A percentile compares a stretch with the other conserved stretches of the same genome.
These are phyloP conservation scores for Backusella circina DNA, from an alignment of 192 early-diverging fungal genomes.

Conservation along the genomic window DNA sequence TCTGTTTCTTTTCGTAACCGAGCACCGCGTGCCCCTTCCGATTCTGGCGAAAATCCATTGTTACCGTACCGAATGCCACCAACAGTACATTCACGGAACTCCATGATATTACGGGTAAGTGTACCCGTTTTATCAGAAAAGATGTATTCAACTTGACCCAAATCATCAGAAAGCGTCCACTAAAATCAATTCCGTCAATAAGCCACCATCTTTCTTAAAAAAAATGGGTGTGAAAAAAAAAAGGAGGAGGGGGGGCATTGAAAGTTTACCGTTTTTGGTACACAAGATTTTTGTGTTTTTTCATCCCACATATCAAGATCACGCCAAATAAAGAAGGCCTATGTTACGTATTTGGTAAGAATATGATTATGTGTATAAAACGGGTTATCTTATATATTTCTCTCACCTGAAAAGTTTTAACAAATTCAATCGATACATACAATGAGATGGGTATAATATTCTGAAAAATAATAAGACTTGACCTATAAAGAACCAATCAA, in stretches of 20 bases:
- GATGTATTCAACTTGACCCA: constrained; percentile 95
- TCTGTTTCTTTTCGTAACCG: constrained; percentile 51
- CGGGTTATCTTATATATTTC: not conserved
- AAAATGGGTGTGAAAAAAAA: not conserved
- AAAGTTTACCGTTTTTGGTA: constrained; percentile 59
- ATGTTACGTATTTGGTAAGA: constrained; percentile 21
- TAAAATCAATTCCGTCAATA: not conserved
- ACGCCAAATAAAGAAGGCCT: constrained; percentile 88
- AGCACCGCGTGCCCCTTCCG: constrained; percentile 44
- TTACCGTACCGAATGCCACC: constrained; percentile 84
- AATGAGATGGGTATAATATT: constrained; percentile 96
- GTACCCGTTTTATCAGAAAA: constrained; percentile 98
- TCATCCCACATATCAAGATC: constrained; percentile 88
- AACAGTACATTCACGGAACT: constrained; percentile 92
- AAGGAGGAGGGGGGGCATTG: not conserved
- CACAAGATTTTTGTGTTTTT: constrained; percentile 52
- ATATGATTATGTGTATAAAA: not conserved
- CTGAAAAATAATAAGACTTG: constrained; percentile 89
- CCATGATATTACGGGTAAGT: constrained; percentile 94
- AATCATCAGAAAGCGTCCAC: constrained; percentile 96
- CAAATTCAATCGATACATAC: constrained; percentile 91
- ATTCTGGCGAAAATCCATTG: constrained; percentile 65
- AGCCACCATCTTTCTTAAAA: not conserved
- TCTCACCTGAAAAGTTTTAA: constrained; percentile 78
- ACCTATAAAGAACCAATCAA: constrained; percentile 35